phyloP scores from a whole-genome alignment of 2,329 filamentous ascomycete species.

The Arthroderma uncinatum region DNA sequence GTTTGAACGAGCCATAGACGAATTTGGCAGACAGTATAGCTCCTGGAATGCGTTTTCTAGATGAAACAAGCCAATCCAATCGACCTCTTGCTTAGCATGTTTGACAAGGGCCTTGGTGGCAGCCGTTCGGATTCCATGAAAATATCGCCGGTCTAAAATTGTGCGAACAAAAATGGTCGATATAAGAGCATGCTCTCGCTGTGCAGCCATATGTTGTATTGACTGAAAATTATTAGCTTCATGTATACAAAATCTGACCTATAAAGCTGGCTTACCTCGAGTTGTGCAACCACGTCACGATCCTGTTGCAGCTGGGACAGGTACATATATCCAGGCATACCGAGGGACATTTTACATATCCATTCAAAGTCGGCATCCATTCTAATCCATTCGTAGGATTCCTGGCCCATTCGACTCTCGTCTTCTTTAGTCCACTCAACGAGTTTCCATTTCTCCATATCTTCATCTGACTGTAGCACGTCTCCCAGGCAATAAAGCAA shows the following conservation, averaged over 20 bases:
- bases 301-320: constrained; percentile 95
- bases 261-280: constrained; percentile 39
- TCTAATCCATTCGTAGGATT: constrained; percentile 97
- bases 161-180: constrained; percentile 85
- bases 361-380: constrained; percentile 98
- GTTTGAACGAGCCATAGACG: constrained; percentile 72
- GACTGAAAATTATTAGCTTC: constrained; percentile 36
- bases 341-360: constrained; percentile 73
- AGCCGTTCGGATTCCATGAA: constrained; percentile 79
- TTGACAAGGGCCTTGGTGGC: constrained; percentile 68
- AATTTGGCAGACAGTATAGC: constrained; percentile 72
- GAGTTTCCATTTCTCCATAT: constrained; percentile 71
- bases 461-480: constrained; percentile 70
- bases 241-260: background rate
- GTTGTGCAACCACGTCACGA: constrained; percentile 82
- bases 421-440: constrained; percentile 83
- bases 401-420: constrained; percentile 82
- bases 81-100: constrained; percentile 59
- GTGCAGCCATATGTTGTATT: constrained; percentile 60
- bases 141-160: constrained; percentile 83
- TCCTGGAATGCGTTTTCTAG: constrained; percentile 76
- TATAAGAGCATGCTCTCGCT: constrained; percentile 63
- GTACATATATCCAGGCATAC: constrained; percentile 94
- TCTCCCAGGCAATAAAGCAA: constrained; percentile 88
- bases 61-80: constrained; percentile 72